Conservation (phyloP, 83 land plant genomes). For the Isoetes engelmannii region DNA sequence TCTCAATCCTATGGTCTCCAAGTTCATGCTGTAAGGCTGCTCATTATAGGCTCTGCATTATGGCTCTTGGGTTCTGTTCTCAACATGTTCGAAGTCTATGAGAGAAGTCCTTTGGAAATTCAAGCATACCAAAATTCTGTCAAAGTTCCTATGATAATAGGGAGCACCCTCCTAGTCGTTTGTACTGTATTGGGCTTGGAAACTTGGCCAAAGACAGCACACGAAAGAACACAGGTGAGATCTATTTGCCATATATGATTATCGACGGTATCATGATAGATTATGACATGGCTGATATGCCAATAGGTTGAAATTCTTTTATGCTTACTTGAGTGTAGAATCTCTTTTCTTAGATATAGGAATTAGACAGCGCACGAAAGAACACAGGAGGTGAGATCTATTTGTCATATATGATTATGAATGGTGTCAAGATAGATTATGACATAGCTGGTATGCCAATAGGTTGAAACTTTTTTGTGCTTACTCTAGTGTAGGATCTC, state of each 20-base stretch:
- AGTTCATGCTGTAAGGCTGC: neutral
- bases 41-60: neutral
- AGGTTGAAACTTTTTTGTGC: no score
- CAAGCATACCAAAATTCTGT: neutral
- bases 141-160: neutral
- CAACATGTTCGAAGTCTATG: slow-evolving; percentile 1
- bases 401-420: no score
- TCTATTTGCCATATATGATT: neutral
- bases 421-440: no score
- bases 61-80: slow-evolving; percentile 6
- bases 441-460: no score
- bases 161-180: neutral
- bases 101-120: neutral
- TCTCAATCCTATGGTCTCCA: neutral
- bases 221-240: neutral
- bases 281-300: neutral
- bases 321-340: neutral
- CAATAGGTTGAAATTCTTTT: no score
- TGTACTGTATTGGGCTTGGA: neutral
- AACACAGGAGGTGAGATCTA: no score
- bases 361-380: no score
- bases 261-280: neutral
- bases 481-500: no score
- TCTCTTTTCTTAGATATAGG: neutral
- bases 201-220: neutral